phyloP scores from a whole-genome alignment of 2,329 filamentous ascomycete species.

The Gremmenia infestans region DNA sequence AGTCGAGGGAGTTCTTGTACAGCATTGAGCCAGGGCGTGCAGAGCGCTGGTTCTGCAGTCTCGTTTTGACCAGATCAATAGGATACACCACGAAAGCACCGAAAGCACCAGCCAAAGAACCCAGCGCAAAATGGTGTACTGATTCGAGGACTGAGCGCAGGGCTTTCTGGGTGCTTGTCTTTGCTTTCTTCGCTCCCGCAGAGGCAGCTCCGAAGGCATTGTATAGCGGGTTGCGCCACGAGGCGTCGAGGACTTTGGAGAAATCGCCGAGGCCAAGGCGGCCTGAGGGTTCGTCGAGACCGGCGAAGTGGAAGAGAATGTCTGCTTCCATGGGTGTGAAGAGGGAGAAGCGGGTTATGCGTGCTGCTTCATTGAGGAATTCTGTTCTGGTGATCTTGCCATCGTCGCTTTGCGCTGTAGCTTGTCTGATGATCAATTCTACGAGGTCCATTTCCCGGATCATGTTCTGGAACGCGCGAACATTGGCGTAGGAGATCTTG shows the following conservation, averaged over 20 bases:
- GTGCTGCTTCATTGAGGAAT: conserved; percentile 90
- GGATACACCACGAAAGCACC: conserved; percentile 99
- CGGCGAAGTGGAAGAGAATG: conserved; percentile 97
- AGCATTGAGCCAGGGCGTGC: conserved; percentile 77
- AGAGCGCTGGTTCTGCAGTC: conserved; percentile 94
- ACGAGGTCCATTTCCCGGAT: conserved; percentile 97
- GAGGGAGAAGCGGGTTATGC: conserved; percentile 85
- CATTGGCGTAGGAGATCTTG: conserved; percentile 97
- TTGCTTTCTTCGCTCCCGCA: conserved; percentile 41
- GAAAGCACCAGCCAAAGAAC: conserved; percentile 88
- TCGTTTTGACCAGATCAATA: conserved; percentile 96
- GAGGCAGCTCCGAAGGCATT: conserved; percentile 36
- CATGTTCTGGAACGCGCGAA: conserved; percentile 96
- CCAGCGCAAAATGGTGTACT: conserved; percentile 83
- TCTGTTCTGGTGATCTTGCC: conserved; percentile 92
- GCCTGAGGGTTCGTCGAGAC: conserved; percentile 83
- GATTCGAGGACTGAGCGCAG: conserved; percentile 68
- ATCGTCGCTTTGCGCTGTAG: conserved; percentile 75
- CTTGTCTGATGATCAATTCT: conserved; percentile 86
- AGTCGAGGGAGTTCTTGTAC: conserved; percentile 97
- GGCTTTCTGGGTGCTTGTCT: conserved; percentile 51
- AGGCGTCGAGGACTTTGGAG: conserved; percentile 88
- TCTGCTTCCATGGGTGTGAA: conserved; percentile 99
- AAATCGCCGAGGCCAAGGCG: conserved; percentile 80
- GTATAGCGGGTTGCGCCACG: conserved; percentile 64